Evolutionary conservation across 2,329 filamentous ascomycete species (phyloP), one percentile per base, ranked within the genome.

Genomic region (Metarhizium rileyi): DNA sequence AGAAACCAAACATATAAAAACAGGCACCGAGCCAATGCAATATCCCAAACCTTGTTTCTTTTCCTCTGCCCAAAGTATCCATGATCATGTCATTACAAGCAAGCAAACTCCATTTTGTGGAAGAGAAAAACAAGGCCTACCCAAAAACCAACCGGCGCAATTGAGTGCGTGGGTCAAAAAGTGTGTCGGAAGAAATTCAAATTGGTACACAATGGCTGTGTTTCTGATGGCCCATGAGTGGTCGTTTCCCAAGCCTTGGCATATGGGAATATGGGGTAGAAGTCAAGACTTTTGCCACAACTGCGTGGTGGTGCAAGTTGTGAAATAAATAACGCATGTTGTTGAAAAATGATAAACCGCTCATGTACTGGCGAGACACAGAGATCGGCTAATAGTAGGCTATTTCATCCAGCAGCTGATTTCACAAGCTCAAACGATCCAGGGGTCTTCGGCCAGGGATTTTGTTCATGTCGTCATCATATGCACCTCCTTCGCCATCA

Each of bases 401-500:
- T 9, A 25, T 25, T 9, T 8, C 25, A 8, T 33, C 30, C 38
- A 4, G 38, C 8, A 23, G 10, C 36, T 18, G n/a, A 42, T 6
- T 14, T 42, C 38, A 42, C 22, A 42, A 5, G 22, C 38, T 42
- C 10, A 42, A 25, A 22, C 38, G 38, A 55, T 67, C 64, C 49
- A 57, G 59, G 20, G 59, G 50, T 45, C 62, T 64, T 50, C 64
- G 64, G 44, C 57, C 60, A 47, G 56, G 55, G 44, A 62, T 52
- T 36, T 53, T 43, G 55, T 66, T 65, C 12, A 70, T 56, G 36
- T 73, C 71, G 48, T 75, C 72, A 47, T 74, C 72, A 57, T 69
- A 73, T 40, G 61, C 62, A 56, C 66, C 68, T 43, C 63, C 66
- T 49, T 75, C 74, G 30, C 68, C 69, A 44, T 79, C 76, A 57